A percentile compares a stretch with the other conserved stretches of the same genome.
These are phyloP conservation scores for Penicillium pancosmium DNA, from an alignment of 495 filamentous ascomycete genomes.

Conservation along the genomic window DNA sequence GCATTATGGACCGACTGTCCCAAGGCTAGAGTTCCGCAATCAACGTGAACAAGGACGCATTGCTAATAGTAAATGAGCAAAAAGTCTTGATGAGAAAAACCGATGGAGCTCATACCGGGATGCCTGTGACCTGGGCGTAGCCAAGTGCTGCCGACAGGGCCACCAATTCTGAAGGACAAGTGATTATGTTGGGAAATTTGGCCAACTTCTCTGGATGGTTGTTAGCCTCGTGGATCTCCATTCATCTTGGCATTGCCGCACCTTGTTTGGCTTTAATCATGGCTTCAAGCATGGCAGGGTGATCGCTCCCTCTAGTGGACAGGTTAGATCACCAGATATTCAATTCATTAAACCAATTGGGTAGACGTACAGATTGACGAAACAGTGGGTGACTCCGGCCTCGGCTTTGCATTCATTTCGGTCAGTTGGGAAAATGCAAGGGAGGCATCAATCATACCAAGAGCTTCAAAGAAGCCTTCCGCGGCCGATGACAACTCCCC, in stretches of 20 bases:
- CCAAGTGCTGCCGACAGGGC: constrained; percentile 92
- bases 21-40: constrained; percentile 85
- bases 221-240: neutral
- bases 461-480: constrained; percentile 29
- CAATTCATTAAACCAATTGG: neutral
- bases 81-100: neutral
- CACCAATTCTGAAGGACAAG: constrained; percentile 93
- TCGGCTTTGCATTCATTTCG: constrained; percentile 18
- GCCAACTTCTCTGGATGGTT: constrained; percentile 35
- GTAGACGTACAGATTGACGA: constrained; percentile 26
- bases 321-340: constrained; percentile 1
- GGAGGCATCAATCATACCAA: constrained; percentile 12
- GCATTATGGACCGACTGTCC: constrained; percentile 92
- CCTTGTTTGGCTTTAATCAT: constrained; percentile 75
- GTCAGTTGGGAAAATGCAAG: neutral
- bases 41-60: constrained; percentile 88
- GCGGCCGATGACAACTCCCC: constrained; percentile 18
- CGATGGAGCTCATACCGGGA: constrained; percentile 45
- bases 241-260: neutral
- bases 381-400: constrained; percentile 26
- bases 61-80: constrained; percentile 43
- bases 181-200: constrained; percentile 79
- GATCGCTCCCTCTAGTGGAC: constrained; percentile 67
- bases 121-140: constrained; percentile 77
- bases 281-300: constrained; percentile 85